Evolutionary conservation across 2,329 filamentous ascomycete genomes (phyloP).

Genomic region (Ilyonectria destructans): DNA sequence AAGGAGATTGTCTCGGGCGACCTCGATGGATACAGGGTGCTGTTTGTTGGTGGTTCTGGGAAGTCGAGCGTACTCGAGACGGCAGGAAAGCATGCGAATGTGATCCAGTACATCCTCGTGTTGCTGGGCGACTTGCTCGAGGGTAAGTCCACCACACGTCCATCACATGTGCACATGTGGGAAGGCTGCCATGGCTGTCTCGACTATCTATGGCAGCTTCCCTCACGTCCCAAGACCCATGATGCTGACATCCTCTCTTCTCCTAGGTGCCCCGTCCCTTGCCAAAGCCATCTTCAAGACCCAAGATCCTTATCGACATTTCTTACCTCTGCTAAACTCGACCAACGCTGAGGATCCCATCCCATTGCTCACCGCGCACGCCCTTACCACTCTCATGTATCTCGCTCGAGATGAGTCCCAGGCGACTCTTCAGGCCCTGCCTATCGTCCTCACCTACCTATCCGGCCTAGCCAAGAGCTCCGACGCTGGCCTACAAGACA

Average conservation of each 20-base stretch:
- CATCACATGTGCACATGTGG: conserved; percentile 18
- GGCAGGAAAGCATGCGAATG: conserved; percentile 88
- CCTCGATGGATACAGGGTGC: conserved; percentile 82
- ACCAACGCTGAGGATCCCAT: conserved; percentile 84
- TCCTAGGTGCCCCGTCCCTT: conserved; percentile 84
- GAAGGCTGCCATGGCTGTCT: neutral
- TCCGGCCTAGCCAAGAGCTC: conserved; percentile 86
- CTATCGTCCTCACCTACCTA: conserved; percentile 88
- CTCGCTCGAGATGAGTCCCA: conserved; percentile 74
- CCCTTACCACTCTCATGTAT: conserved; percentile 85
- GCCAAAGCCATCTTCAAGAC: conserved; percentile 83
- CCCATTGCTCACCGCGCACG: conserved; percentile 90
- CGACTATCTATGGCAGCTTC: conserved; percentile 29
- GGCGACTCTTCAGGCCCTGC: conserved; percentile 84
- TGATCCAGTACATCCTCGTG: conserved; percentile 95
- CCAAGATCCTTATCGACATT: conserved; percentile 84
- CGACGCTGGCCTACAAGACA: conserved; percentile 94
- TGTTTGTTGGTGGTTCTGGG: conserved; percentile 86
- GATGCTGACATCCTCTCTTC: conserved; percentile 41
- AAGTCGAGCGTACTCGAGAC: conserved; percentile 83
- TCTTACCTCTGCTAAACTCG: conserved; percentile 88
- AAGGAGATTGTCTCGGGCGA: conserved; percentile 87
- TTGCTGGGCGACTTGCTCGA: conserved; percentile 90
- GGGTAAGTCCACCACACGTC: conserved; percentile 68
- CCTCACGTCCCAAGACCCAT: conserved; percentile 13